Evolutionary conservation across 768 basidiomycete species (phyloP).

Genomic region (Lactifluus rugatus): DNA sequence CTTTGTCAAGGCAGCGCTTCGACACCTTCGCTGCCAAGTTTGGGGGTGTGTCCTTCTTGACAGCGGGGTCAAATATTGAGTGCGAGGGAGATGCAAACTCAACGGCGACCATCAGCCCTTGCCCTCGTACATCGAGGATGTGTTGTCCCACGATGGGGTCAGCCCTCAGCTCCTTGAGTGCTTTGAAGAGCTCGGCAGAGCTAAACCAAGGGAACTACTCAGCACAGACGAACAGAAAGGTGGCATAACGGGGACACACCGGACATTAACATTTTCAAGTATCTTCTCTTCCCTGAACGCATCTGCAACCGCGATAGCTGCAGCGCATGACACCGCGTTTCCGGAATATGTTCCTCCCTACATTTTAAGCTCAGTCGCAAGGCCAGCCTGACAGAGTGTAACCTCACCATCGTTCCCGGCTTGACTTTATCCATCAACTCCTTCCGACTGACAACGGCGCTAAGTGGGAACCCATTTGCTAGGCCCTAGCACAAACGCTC

Average conservation of each 20-base stretch:
- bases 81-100: slow-evolving; percentile 63
- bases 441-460: slow-evolving; percentile 71
- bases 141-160: slow-evolving; percentile 41
- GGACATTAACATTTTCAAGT: slow-evolving; percentile 64
- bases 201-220: slow-evolving; percentile 27
- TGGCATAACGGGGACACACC: slow-evolving; percentile 34
- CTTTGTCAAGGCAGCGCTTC: slow-evolving; percentile 76
- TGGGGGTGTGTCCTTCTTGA: slow-evolving; percentile 31
- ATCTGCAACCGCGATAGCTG: slow-evolving; percentile 73
- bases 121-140: slow-evolving; percentile 82
- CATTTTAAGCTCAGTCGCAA: not conserved
- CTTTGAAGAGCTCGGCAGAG: slow-evolving; percentile 60
- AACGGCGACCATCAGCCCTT: slow-evolving; percentile 82
- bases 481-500: slow-evolving; percentile 43
- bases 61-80: slow-evolving; percentile 40
- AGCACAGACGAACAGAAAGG: not conserved
- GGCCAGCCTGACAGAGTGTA: not conserved
- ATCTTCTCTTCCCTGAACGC: slow-evolving; percentile 74
- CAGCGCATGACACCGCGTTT: slow-evolving; percentile 87
- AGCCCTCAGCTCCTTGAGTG: slow-evolving; percentile 47
- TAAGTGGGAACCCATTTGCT: slow-evolving; percentile 91
- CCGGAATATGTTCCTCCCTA: slow-evolving; percentile 88
- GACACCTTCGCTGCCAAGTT: slow-evolving; percentile 62
- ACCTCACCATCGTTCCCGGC: slow-evolving; percentile 67
- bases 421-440: slow-evolving; percentile 71